These are phyloP conservation scores for Mortierella sp. DNA, from an alignment of 371 early-diverging fungal species.

Conservation along the genomic window DNA sequence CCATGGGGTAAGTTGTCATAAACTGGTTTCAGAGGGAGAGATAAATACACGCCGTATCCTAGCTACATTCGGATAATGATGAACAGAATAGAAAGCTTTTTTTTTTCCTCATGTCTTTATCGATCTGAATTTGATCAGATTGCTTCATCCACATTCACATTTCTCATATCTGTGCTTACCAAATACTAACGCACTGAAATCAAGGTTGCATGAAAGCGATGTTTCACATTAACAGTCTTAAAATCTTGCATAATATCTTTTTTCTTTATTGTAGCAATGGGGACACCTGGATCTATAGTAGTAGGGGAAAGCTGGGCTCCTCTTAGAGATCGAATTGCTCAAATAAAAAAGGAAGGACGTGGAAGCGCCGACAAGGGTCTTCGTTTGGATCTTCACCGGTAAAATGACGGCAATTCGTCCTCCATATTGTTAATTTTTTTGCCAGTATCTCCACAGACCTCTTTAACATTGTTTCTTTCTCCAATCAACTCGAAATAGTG, in stretches of 20 bases:
- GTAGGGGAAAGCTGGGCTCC: conserved; percentile 45
- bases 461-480: neutral
- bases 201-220: neutral
- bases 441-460: neutral
- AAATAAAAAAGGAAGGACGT: conserved; percentile 19
- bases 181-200: no score
- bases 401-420: neutral
- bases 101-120: no score
- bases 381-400: conserved; percentile 46
- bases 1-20: conserved; percentile 32
- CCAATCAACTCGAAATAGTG: conserved; percentile 12
- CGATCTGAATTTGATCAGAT: no score
- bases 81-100: no score
- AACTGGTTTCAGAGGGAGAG: neutral
- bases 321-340: conserved; percentile 23
- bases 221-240: neutral
- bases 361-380: conserved; percentile 40
- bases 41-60: neutral
- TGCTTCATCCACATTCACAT: no score
- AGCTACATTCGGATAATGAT: neutral
- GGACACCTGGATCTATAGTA: conserved; percentile 30
- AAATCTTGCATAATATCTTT: neutral
- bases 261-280: conserved; percentile 28
- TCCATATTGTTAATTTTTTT: no score
- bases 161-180: no score